These are phyloP conservation scores for Calonectria fujianensis DNA, from an alignment of 2,329 filamentous ascomycete genomes.

Conservation along the genomic window DNA sequence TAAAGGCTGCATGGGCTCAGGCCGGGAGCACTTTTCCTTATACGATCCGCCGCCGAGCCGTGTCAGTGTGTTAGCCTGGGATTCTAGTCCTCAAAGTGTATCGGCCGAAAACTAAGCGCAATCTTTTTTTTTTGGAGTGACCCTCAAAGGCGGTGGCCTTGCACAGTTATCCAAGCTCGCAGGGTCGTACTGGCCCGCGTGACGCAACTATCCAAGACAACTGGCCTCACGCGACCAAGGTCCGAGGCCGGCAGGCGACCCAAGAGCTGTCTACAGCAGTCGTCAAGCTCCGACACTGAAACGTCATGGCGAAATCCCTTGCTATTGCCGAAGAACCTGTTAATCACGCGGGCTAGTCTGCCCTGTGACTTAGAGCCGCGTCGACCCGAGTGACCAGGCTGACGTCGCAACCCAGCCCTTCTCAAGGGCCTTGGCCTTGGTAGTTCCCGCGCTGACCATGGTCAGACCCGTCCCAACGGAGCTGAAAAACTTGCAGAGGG, in stretches of 20 bases:
- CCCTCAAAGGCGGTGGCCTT: slow-evolving; percentile 2
- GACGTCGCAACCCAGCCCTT: slow-evolving; percentile 35
- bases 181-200: slow-evolving; percentile 23
- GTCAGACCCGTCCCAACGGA: slow-evolving; percentile 36
- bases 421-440: slow-evolving; percentile 28
- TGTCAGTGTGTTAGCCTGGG: slow-evolving; percentile 16
- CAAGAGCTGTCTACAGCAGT: slow-evolving; percentile 23
- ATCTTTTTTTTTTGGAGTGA: not conserved
- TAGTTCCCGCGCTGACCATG: slow-evolving; percentile 26
- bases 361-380: slow-evolving; percentile 28
- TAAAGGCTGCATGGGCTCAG: slow-evolving; percentile 32
- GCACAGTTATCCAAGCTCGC: slow-evolving; percentile 16
- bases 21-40: slow-evolving; percentile 21
- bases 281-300: slow-evolving; percentile 21
- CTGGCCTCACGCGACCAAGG: slow-evolving; percentile 32
- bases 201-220: slow-evolving; percentile 30
- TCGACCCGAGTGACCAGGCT: slow-evolving; percentile 33
- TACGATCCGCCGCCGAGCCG: slow-evolving; percentile 19
- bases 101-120: slow-evolving; percentile 33
- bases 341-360: slow-evolving; percentile 34
- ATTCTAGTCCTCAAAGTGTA: slow-evolving; percentile 28
- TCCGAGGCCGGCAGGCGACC: slow-evolving; percentile 6
- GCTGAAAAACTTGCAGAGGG: slow-evolving; percentile 54
- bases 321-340: slow-evolving; percentile 30
- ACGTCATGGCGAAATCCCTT: slow-evolving; percentile 33